A percentile compares a stretch with the other conserved stretches of the same genome.
phyloP scores from a whole-genome alignment of 441 rosid species.

The Gossypium lobatum region DNA sequence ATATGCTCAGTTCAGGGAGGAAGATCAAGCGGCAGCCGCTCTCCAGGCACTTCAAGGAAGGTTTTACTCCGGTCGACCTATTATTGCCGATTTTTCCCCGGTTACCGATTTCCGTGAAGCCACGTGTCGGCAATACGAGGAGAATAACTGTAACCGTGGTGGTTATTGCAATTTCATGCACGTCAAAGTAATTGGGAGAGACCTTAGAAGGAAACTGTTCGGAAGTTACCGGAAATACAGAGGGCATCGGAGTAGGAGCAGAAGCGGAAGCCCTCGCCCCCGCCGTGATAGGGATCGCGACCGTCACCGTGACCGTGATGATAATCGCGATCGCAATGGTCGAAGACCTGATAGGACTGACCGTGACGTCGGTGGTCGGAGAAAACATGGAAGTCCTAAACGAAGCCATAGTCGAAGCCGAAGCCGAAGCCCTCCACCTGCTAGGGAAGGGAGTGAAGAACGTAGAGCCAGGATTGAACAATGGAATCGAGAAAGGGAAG shows the following conservation, averaged over 20 bases:
- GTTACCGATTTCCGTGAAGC: slow-evolving; percentile 38
- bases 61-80: slow-evolving; percentile 42
- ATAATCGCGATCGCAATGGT: slow-evolving; percentile 10
- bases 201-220: slow-evolving; percentile 19
- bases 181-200: background rate
- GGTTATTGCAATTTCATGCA: slow-evolving; percentile 1
- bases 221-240: slow-evolving; percentile 29
- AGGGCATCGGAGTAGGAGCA: slow-evolving; percentile 45
- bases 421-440: slow-evolving; percentile 11
- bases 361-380: background rate
- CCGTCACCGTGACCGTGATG: background rate
- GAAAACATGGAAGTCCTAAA: background rate
- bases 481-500: slow-evolving; percentile 1
- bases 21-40: slow-evolving; percentile 41
- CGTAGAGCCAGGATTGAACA: slow-evolving; percentile 18
- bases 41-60: slow-evolving; percentile 40
- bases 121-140: slow-evolving; percentile 40
- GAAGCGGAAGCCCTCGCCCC: background rate
- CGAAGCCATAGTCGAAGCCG: slow-evolving; percentile 7
- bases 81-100: slow-evolving; percentile 39
- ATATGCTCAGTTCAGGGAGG: slow-evolving; percentile 39
- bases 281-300: slow-evolving; percentile 17
- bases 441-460: slow-evolving; percentile 20
- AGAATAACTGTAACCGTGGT: slow-evolving; percentile 21
- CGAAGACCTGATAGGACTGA: slow-evolving; percentile 35